Base-by-base conservation (phyloP, 495 filamentous ascomycete genomes). In the Articulospora tetracladia region DNA sequence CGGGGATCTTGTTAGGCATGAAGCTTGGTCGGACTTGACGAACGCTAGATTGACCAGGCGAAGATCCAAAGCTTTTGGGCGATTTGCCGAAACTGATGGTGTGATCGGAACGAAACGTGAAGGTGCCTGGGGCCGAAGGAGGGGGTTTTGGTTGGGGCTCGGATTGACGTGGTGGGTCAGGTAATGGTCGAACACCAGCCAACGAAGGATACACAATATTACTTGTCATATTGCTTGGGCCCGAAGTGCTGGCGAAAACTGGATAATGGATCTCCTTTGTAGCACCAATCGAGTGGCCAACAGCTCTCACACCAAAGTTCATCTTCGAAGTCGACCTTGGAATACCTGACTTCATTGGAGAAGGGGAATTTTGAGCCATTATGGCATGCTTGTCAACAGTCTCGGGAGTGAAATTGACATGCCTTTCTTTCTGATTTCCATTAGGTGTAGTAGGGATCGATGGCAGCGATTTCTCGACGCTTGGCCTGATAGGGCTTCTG, bases 81-180 rank as follows among this genome's bases (percentile, higher is more conserved):
- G 77, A 74, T 7, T 65, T 47, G 41, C 72, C 73, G 55, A 87
- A 83, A 34, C 70, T 70, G 69, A 85, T 83, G 1, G 78, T 83
- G 63, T 80, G 76, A 50, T 84, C 81, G 59, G 74, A 77, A 23
- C 81, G 77, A 76, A 86, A 86, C 0, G 83, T 83, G 59, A 86
- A 86, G 19, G 76, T 79, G 50, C 79, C 75, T 10, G 84, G 79
- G 17, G 71, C 73, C 6, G 76, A 66, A 19, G 60, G 58, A 30
- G 61, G 57, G 32, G 58, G 57, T 3, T 50, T 50, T 25, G 39
- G 26, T 41, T 52, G 30, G 34, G 55, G 15, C 1, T 15, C 52
- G 12, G 41, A 28, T 44, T 58, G 51, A 39, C 55, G 60, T 25
- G 63, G 58, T 10, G 52, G 55, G 12, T 61, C 50, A 11, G 63